Evolutionary conservation across 2,329 filamentous ascomycete species (phyloP).

Genomic region (Fusarium begoniae): DNA sequence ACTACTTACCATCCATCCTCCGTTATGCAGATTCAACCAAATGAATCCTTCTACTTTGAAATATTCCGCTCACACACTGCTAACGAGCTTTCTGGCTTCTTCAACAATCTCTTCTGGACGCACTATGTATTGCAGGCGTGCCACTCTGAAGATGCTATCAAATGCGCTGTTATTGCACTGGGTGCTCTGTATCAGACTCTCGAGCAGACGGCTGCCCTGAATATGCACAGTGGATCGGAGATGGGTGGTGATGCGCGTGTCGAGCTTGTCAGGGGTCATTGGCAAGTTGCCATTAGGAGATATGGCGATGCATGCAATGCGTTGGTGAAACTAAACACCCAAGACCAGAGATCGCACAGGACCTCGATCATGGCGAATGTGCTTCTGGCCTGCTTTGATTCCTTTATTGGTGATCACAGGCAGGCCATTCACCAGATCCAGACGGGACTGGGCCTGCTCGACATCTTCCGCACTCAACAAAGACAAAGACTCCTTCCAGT

Average conservation of each 20-base stretch:
- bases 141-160: constrained; percentile 68
- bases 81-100: constrained; percentile 71
- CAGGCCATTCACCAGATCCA: constrained; percentile 71
- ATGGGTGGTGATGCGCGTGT: constrained; percentile 22
- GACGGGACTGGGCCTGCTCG: constrained; percentile 63
- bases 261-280: constrained; percentile 58
- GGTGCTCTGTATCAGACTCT: constrained; percentile 74
- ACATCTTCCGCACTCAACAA: constrained; percentile 60
- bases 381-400: constrained; percentile 74
- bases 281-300: constrained; percentile 67
- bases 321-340: constrained; percentile 55
- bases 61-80: constrained; percentile 70
- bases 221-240: constrained; percentile 46
- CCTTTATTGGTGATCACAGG: constrained; percentile 70
- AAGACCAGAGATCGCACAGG: constrained; percentile 58
- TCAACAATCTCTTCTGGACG: constrained; percentile 73
- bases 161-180: constrained; percentile 72
- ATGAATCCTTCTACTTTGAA: constrained; percentile 69
- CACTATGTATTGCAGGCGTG: constrained; percentile 70
- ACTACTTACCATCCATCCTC: constrained; percentile 55
- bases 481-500: constrained; percentile 40
- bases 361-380: constrained; percentile 71
- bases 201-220: constrained; percentile 63
- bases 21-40: constrained; percentile 58
- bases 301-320: constrained; percentile 66